Base-by-base conservation (phyloP, 1,139 yeast genomes). In the Candida sp. region DNA sequence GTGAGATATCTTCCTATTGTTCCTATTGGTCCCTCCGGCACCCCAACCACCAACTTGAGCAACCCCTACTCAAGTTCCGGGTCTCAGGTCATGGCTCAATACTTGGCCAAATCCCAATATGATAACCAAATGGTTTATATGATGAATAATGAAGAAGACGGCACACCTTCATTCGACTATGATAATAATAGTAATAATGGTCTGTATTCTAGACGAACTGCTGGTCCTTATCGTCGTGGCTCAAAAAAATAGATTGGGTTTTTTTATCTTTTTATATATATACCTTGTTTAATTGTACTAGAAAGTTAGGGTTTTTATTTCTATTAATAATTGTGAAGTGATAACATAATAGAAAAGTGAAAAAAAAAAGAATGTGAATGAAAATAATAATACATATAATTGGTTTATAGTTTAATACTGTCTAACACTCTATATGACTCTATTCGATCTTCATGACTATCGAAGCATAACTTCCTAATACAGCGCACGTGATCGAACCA, bases 21-120 rank as follows among this genome's bases (percentile, higher is more conserved):
- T 31, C 41, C 41, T 17, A 25, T 25, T 11, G 43, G 45, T 30
- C 27, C 44, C 7, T 35, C 44, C 25, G 51, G 51, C 27, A 22
- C 41, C 26, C 46, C 51, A 8, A 45, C 40, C n/a, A 40, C 41
- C 8, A 45, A 22, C 7, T 40, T 28, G 9, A 46, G 33, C 11
- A 46, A 46, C 42, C 46, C 49, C 9, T 49, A 44, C 43, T 32
- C 80, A 2, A 75, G 83, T 9, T 82, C 87, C 6, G 92, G 92
- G 3, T 83, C 89, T 1, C 89, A 85, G 59, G 90, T 87, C 6
- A 85, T 88, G 89, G 88, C 90, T 0, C 92, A 87, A 63, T 88
- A 86, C 61, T 72, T 88, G 58, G 90, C 90, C 11, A 87, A 84
- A 62, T 74, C 87, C 7, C 92, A 86, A 61, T 86, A 83, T 53